Percentiles rank a stretch among this genome's conserved stretches.
phyloP scores from a whole-genome alignment of 805 yeast genomes.

The Starmerella powellii region DNA sequence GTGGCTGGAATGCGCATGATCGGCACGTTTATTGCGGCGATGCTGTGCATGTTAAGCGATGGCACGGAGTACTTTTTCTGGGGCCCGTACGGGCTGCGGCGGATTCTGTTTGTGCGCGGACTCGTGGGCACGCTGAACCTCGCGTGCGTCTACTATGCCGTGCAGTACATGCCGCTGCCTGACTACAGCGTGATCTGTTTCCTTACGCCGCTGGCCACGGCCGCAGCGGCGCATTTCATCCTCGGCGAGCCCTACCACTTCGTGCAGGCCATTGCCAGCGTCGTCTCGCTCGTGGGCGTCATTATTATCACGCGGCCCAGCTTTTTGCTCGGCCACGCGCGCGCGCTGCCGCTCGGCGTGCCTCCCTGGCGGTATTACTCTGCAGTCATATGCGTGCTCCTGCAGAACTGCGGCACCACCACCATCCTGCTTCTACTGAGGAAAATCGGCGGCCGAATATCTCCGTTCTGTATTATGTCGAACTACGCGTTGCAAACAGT shows the following conservation, averaged over 20 bases:
- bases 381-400: conserved; percentile 40
- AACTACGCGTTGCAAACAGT: conserved; percentile 56
- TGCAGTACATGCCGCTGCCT: conserved; percentile 59
- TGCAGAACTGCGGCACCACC: conserved; percentile 6
- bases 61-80: conserved; percentile 49
- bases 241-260: conserved; percentile 54
- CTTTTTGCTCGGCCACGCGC: conserved; percentile 43
- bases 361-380: conserved; percentile 36
- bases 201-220: conserved; percentile 64
- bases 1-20: conserved; percentile 66
- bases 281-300: conserved; percentile 62
- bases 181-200: conserved; percentile 75
- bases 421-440: conserved; percentile 36
- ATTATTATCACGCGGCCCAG: conserved; percentile 69
- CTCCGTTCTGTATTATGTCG: conserved; percentile 65
- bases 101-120: conserved; percentile 49
- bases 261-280: conserved; percentile 56
- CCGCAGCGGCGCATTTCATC: conserved; percentile 55
- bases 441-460: conserved; percentile 62
- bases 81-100: conserved; percentile 53
- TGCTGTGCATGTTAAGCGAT: conserved; percentile 41
- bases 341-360: neutral
- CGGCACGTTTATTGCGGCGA: conserved; percentile 52
- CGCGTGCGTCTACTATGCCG: conserved; percentile 60
- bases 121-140: conserved; percentile 67